Evolutionary conservation across 31 red algal species (phyloP).

Genomic region (Odonthalia washingtoniensis): DNA sequence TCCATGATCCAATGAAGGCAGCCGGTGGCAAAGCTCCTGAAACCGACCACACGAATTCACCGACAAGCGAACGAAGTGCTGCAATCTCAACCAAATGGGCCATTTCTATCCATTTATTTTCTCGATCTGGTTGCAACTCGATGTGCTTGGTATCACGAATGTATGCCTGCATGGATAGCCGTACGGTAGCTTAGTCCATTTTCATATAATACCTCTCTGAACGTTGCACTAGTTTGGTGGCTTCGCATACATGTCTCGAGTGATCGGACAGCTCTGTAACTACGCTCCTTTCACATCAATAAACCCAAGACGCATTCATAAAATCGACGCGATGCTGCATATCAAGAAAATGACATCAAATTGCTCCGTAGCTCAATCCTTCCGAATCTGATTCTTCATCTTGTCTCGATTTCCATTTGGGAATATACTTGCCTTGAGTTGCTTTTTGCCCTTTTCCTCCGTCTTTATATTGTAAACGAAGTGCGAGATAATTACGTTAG

Average conservation of each 20-base stretch:
- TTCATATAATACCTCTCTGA: conserved; percentile 3
- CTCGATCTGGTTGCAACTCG: too few relatives aligned
- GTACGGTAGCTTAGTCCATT: not conserved
- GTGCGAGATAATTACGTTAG: conserved; percentile 24
- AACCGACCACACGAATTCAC: not conserved
- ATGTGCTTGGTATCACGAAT: not conserved
- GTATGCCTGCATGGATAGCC: conserved; percentile 29
- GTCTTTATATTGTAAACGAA: conserved; percentile 4
- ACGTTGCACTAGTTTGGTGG: conserved; percentile 4
- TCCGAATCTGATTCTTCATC: not conserved
- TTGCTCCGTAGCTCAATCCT: not conserved
- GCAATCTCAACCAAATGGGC: not conserved
- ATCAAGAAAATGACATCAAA: conserved; percentile 1
- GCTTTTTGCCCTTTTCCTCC: not conserved
- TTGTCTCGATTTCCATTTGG: conserved; percentile 9
- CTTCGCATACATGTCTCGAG: not conserved
- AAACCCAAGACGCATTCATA: conserved; percentile 3
- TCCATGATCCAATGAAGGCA: not conserved
- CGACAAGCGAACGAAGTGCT: not conserved
- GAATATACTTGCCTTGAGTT: not conserved
- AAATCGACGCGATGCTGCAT: not conserved
- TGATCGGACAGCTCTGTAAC: conserved; percentile 20
- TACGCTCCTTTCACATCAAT: conserved; percentile 11
- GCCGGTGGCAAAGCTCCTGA: not conserved
- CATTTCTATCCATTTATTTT: not conserved